Percentiles rank a stretch among this genome's conserved stretches.
Evolutionary conservation across 257 asterid species (phyloP).

Genomic region (Fraxinus cuspidata): DNA sequence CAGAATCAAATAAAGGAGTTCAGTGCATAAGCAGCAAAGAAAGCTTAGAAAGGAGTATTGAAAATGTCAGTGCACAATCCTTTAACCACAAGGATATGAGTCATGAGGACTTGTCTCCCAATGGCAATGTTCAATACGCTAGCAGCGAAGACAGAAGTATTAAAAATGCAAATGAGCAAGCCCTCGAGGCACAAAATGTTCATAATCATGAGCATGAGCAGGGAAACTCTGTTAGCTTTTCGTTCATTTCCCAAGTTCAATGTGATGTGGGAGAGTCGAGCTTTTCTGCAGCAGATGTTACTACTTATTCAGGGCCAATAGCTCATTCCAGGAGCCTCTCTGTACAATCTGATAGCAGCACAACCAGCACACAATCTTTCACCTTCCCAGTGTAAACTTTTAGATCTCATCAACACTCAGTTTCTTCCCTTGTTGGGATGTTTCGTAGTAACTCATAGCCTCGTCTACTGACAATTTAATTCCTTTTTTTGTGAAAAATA

Average conservation of each 20-base stretch:
- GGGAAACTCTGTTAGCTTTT: conserved; percentile 6
- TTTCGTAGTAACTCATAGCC: not conserved
- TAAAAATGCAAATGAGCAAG: conserved; percentile 16
- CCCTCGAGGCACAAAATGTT: conserved; percentile 21
- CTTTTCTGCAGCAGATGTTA: conserved; percentile 39
- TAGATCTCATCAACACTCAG: not conserved
- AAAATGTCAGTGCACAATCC: conserved; percentile 17
- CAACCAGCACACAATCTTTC: conserved; percentile 60
- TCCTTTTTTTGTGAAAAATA: not conserved
- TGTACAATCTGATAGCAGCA: conserved; percentile 60
- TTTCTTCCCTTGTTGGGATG: not conserved
- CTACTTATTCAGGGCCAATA: conserved; percentile 38
- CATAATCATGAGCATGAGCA: conserved; percentile 3
- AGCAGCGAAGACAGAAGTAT: conserved; percentile 19
- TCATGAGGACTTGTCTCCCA: conserved; percentile 15
- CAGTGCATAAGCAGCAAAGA: conserved; percentile 21
- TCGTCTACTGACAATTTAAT: not conserved
- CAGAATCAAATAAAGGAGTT: conserved; percentile 2
- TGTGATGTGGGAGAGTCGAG: conserved; percentile 47
- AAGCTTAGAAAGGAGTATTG: conserved; percentile 22
- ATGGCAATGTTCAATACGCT: conserved; percentile 15
- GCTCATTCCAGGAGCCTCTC: conserved; percentile 54
- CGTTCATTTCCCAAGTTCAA: conserved; percentile 21
- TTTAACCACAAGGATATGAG: conserved; percentile 15
- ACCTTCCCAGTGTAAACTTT: conserved; percentile 62